Conservation (phyloP, 2,329 filamentous ascomycete species). For the Hypomyces perniciosus region DNA sequence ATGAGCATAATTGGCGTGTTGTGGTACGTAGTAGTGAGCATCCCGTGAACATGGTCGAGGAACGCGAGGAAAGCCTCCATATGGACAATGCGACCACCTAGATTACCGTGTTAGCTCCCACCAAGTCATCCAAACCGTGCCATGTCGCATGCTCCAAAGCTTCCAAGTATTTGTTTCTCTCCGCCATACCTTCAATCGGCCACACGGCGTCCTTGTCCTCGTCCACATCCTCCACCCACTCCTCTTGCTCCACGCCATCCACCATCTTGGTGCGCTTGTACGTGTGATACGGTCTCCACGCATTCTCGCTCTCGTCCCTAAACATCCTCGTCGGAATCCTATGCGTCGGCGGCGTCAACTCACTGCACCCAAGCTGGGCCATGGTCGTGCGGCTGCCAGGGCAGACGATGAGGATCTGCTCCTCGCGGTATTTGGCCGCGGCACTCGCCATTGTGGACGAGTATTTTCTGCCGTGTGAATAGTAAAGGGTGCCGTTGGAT, state of each 20-base stretch:
- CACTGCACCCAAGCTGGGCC: slow-evolving; percentile 82
- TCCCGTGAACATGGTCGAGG: slow-evolving; percentile 84
- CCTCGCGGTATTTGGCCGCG: slow-evolving; percentile 56
- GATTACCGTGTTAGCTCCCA: slow-evolving; percentile 3
- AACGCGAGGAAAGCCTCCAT: slow-evolving; percentile 93
- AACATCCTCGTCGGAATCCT: slow-evolving; percentile 95
- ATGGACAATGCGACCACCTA: slow-evolving; percentile 75
- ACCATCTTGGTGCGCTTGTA: slow-evolving; percentile 54
- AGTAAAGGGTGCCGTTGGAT: background rate
- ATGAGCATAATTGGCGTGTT: slow-evolving; percentile 93
- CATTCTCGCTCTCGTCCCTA: slow-evolving; percentile 64
- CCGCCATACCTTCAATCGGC: slow-evolving; percentile 58
- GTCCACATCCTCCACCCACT: slow-evolving; percentile 84
- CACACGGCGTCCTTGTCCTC: slow-evolving; percentile 86
- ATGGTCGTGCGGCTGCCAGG: slow-evolving; percentile 84
- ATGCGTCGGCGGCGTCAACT: slow-evolving; percentile 84
- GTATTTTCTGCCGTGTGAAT: slow-evolving; percentile 1
- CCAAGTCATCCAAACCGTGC: no score
- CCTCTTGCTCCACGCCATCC: slow-evolving; percentile 49
- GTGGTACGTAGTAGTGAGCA: slow-evolving; percentile 86
- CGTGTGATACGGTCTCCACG: slow-evolving; percentile 66
- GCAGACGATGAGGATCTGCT: slow-evolving; percentile 64
- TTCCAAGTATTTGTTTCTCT: no score
- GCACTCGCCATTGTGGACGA: slow-evolving; percentile 46
- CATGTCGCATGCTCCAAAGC: no score